These are phyloP conservation scores for Aspergillus steynii DNA, from an alignment of 495 filamentous ascomycete species.

Conservation along the genomic window DNA sequence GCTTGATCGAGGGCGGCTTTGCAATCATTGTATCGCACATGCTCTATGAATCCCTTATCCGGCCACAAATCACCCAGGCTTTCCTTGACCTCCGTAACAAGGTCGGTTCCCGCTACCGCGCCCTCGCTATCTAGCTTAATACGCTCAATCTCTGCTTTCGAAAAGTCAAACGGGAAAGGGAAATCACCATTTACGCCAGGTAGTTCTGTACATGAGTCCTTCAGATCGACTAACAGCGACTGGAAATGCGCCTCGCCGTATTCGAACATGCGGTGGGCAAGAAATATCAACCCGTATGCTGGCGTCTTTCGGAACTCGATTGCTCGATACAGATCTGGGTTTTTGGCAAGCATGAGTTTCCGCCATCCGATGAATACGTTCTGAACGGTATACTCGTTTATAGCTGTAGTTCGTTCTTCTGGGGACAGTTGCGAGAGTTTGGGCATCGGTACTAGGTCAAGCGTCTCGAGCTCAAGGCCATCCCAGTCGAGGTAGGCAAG, in stretches of 20 bases:
- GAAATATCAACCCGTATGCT: slow-evolving; percentile 34
- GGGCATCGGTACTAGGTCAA: slow-evolving; percentile 26
- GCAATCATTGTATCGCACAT: slow-evolving; percentile 35
- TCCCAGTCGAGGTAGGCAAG: slow-evolving; percentile 34
- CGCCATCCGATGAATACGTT: slow-evolving; percentile 37
- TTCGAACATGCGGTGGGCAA: slow-evolving; percentile 37
- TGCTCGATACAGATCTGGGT: slow-evolving; percentile 27
- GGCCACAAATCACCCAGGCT: slow-evolving; percentile 35
- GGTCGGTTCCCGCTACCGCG: slow-evolving; percentile 36
- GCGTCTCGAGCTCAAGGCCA: slow-evolving; percentile 32
- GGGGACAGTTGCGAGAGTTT: slow-evolving; percentile 25
- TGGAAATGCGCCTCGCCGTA: slow-evolving; percentile 39
- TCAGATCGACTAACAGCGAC: slow-evolving; percentile 32
- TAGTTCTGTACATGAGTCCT: slow-evolving; percentile 31
- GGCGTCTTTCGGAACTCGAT: slow-evolving; percentile 31
- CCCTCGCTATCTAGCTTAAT: slow-evolving; percentile 32
- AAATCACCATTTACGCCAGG: slow-evolving; percentile 23
- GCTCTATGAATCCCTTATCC: slow-evolving; percentile 35
- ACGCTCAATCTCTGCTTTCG: slow-evolving; percentile 25
- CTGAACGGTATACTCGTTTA: slow-evolving; percentile 26
- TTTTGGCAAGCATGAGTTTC: slow-evolving; percentile 35
- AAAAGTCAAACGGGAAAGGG: slow-evolving; percentile 36
- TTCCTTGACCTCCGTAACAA: slow-evolving; percentile 32
- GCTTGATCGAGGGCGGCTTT: slow-evolving; percentile 31
- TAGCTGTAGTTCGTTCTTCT: slow-evolving; percentile 23